These are phyloP conservation scores for Mantamonas sphyraenae DNA, from an alignment of 78 protist species.

Conservation along the genomic window DNA sequence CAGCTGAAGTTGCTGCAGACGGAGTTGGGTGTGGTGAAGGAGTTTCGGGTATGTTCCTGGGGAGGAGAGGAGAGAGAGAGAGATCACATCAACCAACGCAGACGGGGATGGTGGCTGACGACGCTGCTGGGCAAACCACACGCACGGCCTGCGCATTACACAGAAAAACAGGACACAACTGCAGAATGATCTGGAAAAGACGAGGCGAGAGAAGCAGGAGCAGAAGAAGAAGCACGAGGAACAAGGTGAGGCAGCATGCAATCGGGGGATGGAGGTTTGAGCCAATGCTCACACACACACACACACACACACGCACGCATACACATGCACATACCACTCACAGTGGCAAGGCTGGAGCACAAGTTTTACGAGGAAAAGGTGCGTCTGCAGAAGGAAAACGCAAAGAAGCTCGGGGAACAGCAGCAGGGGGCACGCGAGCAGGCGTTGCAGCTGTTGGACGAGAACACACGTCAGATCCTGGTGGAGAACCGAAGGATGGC, in stretches of 20 bases:
- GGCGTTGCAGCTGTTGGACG: conserved; percentile 10
- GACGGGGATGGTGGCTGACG: too few relatives aligned
- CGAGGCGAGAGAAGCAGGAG: not conserved
- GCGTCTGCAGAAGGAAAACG: not conserved
- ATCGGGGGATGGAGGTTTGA: too few relatives aligned
- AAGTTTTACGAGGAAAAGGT: conserved; percentile 7
- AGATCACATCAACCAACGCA: too few relatives aligned
- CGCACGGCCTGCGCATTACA: not conserved
- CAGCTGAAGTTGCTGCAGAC: not conserved
- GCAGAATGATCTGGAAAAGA: not conserved
- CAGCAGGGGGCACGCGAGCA: conserved; percentile 6
- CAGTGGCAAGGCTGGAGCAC: not conserved
- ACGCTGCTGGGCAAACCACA: too few relatives aligned
- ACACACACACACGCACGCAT: too few relatives aligned
- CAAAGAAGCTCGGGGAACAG: conserved; percentile 9
- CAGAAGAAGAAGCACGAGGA: not conserved
- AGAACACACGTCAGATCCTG: conserved; percentile 3
- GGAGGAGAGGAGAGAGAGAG: not conserved
- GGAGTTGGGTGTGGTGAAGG: not conserved
- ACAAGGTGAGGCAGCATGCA: too few relatives aligned
- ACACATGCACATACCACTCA: too few relatives aligned
- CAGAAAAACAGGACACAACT: not conserved
- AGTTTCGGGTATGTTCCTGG: not conserved
- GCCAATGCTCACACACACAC: too few relatives aligned
- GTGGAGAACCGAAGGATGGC: conserved; percentile 9